phyloP scores from a whole-genome alignment of 164 flowering plant genomes.

The Tetracentron sinense region DNA sequence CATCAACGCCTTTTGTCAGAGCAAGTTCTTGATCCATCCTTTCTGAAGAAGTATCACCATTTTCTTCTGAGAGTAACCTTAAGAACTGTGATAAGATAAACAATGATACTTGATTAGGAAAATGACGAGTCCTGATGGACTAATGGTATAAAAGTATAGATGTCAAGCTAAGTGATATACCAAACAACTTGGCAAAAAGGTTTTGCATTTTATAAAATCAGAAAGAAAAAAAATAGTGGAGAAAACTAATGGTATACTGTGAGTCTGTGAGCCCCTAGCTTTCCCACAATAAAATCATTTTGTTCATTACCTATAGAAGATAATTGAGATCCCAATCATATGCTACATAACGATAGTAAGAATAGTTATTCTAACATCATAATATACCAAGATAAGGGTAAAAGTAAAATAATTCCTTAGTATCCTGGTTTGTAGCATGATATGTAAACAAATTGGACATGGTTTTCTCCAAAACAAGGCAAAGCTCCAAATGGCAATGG shows the following conservation, averaged over 20 bases:
- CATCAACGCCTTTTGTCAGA: slow-evolving; percentile 69
- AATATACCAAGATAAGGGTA: neutral
- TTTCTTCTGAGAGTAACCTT: slow-evolving; percentile 73
- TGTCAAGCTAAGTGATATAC: neutral
- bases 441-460: neutral
- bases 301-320: neutral
- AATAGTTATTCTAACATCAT: neutral
- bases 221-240: neutral
- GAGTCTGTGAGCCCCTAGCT: neutral
- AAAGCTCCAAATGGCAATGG: neutral
- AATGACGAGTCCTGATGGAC: neutral
- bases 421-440: too few relatives aligned
- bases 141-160: neutral
- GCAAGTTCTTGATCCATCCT: slow-evolving; percentile 58
- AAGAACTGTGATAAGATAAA: slow-evolving; percentile 45
- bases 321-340: neutral
- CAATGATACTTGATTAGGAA: neutral
- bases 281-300: neutral
- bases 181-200: neutral
- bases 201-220: neutral
- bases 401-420: too few relatives aligned
- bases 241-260: neutral
- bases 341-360: neutral
- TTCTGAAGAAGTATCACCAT: slow-evolving; percentile 42
- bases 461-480: neutral